phyloP scores from a whole-genome alignment of 495 filamentous ascomycete species.

The Penicillium subrubescens region DNA sequence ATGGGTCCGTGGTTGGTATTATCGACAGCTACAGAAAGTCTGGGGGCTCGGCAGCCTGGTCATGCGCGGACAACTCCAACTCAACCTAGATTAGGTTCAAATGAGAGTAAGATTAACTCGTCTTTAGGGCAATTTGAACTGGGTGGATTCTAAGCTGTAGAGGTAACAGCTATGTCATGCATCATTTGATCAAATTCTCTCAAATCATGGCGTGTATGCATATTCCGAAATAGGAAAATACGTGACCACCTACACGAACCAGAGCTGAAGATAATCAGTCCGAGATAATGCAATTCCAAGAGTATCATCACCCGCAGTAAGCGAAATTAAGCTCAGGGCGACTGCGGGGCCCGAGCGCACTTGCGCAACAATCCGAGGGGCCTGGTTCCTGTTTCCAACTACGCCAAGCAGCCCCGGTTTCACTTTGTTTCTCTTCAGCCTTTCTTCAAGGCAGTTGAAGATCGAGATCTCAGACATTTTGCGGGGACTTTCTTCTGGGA shows the following conservation, averaged over 20 bases:
- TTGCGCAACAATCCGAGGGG: background rate
- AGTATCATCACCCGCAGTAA: background rate
- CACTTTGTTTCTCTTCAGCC: conserved; percentile 7
- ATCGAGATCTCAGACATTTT: conserved; percentile 7
- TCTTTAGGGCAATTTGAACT: background rate
- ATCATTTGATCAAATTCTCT: background rate
- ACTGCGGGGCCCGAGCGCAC: background rate
- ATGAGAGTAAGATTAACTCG: background rate
- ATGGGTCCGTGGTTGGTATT: conserved; percentile 57
- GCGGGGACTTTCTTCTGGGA: background rate
- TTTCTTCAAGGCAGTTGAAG: background rate
- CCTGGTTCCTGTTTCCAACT: background rate
- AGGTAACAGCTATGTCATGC: background rate
- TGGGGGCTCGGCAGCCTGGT: conserved; percentile 32
- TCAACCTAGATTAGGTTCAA: conserved; percentile 13
- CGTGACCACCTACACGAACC: background rate
- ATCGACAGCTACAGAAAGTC: conserved; percentile 43
- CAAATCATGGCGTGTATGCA: background rate
- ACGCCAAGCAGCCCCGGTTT: conserved; percentile 7
- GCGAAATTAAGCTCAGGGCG: conserved; percentile 4
- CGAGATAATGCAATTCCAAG: background rate
- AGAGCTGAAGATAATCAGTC: background rate
- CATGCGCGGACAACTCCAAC: conserved; percentile 41
- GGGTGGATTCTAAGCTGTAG: background rate
- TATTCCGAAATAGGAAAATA: background rate